These are phyloP conservation scores for Arthrobotrys iridis DNA, from an alignment of 2,329 filamentous ascomycete genomes.

Conservation along the genomic window DNA sequence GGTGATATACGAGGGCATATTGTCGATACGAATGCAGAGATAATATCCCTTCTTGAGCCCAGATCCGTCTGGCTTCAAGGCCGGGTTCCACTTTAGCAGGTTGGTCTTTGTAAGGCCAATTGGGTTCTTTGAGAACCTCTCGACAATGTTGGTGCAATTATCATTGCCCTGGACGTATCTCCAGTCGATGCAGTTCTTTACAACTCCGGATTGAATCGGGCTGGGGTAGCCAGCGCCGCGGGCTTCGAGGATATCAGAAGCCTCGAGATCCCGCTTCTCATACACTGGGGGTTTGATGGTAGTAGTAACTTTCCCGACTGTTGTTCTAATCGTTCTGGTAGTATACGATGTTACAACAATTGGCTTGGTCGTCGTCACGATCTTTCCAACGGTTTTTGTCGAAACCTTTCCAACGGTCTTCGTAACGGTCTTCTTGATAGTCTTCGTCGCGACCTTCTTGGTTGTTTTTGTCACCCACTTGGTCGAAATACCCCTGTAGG, in stretches of 20 bases:
- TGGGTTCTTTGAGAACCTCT: constrained; percentile 8
- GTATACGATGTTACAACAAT: neutral
- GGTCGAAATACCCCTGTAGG: constrained; percentile 19
- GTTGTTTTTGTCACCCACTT: constrained; percentile 9
- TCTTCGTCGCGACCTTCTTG: constrained; percentile 13
- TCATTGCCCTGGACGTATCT: constrained; percentile 20
- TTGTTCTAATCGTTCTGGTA: neutral
- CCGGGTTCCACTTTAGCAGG: constrained; percentile 25
- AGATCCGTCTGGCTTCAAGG: constrained; percentile 15
- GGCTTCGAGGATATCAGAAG: neutral
- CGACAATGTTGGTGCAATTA: constrained; percentile 8
- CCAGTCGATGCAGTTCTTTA: constrained; percentile 27
- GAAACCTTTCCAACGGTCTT: neutral
- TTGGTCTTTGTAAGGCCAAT: constrained; percentile 15
- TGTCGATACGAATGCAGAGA: constrained; percentile 16
- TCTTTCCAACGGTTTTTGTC: neutral
- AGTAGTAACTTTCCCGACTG: neutral
- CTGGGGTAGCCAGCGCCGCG: neutral
- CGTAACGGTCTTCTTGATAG: neutral
- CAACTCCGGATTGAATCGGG: neutral
- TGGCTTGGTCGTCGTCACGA: neutral
- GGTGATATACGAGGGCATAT: constrained; percentile 19
- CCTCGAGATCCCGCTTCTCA: neutral
- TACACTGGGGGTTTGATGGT: neutral
- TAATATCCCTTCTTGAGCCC: constrained; percentile 11